Percentiles rank a stretch among this genome's conserved stretches.
Evolutionary conservation across 2,329 filamentous ascomycete species (phyloP).

Genomic region (Colletotrichum lentis): DNA sequence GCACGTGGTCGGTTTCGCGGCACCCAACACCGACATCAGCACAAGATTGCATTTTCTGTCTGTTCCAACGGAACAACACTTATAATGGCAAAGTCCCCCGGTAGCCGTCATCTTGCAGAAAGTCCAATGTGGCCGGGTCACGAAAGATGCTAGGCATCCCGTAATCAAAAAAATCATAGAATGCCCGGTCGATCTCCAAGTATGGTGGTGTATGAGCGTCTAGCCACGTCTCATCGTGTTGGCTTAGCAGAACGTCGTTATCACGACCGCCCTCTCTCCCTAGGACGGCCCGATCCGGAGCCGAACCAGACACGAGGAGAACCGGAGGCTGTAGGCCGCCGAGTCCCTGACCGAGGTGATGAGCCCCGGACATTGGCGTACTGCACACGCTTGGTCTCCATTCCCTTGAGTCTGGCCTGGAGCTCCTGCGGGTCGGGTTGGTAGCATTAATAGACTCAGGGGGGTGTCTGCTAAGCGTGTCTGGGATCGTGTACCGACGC

Average conservation of each 20-base stretch:
- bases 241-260: background rate
- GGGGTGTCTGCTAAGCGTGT: background rate
- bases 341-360: background rate
- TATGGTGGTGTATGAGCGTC: conserved; percentile 2
- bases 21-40: background rate
- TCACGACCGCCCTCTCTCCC: background rate
- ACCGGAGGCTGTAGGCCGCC: background rate
- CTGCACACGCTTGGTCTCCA: background rate
- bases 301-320: background rate
- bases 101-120: background rate
- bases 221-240: conserved; percentile 2
- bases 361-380: no score
- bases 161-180: conserved; percentile 39
- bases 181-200: conserved; percentile 35
- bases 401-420: no score
- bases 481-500: background rate
- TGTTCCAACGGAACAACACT: background rate
- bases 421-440: background rate
- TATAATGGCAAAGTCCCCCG: background rate
- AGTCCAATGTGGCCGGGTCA: conserved; percentile 9
- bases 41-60: no score
- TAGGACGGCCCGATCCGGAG: background rate
- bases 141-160: conserved; percentile 37
- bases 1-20: background rate
- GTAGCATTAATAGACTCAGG: background rate